A percentile compares a stretch with the other conserved stretches of the same genome.
phyloP scores from a whole-genome alignment of 75 land plant genomes.

The Pinus taeda region DNA sequence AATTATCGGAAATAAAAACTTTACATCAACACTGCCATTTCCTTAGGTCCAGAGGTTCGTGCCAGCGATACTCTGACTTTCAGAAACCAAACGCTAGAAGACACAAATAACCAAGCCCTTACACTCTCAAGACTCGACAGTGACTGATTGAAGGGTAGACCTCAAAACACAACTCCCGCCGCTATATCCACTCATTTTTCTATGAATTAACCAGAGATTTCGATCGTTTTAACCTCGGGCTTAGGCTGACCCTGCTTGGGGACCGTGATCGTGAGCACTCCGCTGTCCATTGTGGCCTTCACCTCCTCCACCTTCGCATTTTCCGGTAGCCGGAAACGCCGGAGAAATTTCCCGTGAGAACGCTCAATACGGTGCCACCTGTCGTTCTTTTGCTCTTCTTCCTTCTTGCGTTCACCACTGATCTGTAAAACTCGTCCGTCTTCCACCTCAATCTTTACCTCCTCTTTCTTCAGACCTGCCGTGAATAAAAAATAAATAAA shows the following conservation, averaged over 20 bases:
- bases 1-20: too few species aligned
- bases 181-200: too few species aligned
- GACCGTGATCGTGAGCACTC: conserved; percentile 28
- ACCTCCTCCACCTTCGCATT: conserved; percentile 16
- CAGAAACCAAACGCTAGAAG: too few species aligned
- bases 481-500: conserved; percentile 14
- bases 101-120: too few species aligned
- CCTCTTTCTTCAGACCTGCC: conserved; percentile 10
- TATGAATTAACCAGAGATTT: conserved; percentile 12
- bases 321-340: conserved; percentile 22
- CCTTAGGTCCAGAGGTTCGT: too few species aligned
- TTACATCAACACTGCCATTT: too few species aligned
- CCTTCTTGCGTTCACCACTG: conserved; percentile 21
- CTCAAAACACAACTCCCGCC: too few species aligned
- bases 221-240: conserved; percentile 9
- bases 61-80: too few species aligned
- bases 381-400: conserved; percentile 10
- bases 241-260: conserved; percentile 13
- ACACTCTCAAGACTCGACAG: too few species aligned
- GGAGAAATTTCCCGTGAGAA: conserved; percentile 15
- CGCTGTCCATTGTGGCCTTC: conserved; percentile 36
- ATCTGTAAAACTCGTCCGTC: conserved; percentile 29
- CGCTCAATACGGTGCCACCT: conserved; percentile 31
- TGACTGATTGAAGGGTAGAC: too few species aligned
- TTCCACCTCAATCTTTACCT: conserved; percentile 19